Evolutionary conservation across 106 monocot genomes (phyloP).

Genomic region (Agapanthus africanus): DNA sequence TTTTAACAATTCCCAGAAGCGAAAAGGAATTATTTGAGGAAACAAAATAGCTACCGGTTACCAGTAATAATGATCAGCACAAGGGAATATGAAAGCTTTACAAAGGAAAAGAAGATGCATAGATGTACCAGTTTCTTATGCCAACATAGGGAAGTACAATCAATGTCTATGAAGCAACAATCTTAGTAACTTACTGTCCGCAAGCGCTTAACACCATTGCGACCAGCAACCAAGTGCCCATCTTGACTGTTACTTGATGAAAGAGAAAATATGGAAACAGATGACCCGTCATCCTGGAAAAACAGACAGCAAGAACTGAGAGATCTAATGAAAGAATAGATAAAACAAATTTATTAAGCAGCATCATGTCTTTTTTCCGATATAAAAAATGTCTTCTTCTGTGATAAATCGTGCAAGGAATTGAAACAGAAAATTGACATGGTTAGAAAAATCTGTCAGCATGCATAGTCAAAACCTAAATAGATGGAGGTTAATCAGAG

Average conservation of each 20-base stretch:
- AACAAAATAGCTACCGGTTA: background rate
- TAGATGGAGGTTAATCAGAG: background rate
- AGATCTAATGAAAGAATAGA: constrained; percentile 9
- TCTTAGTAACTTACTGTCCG: constrained; percentile 55
- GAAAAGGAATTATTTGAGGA: background rate
- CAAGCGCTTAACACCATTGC: constrained; percentile 89
- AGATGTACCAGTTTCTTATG: background rate
- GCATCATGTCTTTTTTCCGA: background rate
- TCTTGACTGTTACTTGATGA: constrained; percentile 82
- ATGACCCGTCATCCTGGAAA: constrained; percentile 89
- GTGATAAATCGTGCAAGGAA: background rate
- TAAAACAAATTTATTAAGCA: background rate
- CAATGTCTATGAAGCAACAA: no score
- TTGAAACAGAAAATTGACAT: background rate
- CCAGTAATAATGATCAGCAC: background rate
- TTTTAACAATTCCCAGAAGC: background rate
- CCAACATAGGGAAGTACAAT: background rate
- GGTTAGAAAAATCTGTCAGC: background rate
- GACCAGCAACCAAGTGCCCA: constrained; percentile 77
- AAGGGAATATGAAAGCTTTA: background rate
- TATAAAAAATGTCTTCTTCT: background rate
- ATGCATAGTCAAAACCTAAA: background rate
- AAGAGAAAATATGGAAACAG: constrained; percentile 91
- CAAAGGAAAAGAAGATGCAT: background rate
- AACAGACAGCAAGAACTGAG: constrained; percentile 8